phyloP scores from a whole-genome alignment of 305 asterid genomes.

The Fraxinus paxiana region DNA sequence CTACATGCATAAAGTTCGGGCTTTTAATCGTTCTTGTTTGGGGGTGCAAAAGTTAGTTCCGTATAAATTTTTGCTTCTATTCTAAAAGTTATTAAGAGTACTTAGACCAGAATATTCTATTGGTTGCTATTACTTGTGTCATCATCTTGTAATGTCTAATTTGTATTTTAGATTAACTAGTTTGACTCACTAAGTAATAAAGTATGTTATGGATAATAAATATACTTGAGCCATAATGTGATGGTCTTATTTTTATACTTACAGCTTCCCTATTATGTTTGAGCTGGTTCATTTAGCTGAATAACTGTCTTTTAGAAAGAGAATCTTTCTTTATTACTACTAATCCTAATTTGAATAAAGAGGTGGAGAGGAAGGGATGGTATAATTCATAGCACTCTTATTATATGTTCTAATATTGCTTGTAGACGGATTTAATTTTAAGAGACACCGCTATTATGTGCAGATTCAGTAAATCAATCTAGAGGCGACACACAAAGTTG shows the following conservation, averaged over 20 bases:
- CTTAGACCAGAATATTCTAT: not conserved
- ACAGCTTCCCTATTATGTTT: not conserved
- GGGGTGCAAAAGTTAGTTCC: not conserved
- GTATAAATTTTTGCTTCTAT: not conserved
- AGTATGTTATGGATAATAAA: not conserved
- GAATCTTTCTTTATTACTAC: not conserved
- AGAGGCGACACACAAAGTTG: not conserved
- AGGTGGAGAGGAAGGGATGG: not conserved
- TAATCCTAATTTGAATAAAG: not conserved
- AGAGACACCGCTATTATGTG: not conserved
- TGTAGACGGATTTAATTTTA: not conserved
- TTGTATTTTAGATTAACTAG: not conserved
- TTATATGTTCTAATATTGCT: not conserved
- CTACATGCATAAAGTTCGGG: not conserved
- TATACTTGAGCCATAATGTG: not conserved
- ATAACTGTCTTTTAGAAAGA: not conserved
- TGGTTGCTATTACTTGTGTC: not conserved
- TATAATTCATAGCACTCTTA: not conserved
- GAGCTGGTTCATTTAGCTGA: not conserved
- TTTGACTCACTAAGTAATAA: not conserved
- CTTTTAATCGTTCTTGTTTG: not conserved
- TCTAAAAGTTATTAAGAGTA: no score
- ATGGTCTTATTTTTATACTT: not conserved
- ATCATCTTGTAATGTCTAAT: not conserved
- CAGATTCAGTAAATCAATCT: not conserved